Evolutionary conservation across 1,284 basidiomycete species (phyloP).

Genomic region (Macrocystidia cucumis): DNA sequence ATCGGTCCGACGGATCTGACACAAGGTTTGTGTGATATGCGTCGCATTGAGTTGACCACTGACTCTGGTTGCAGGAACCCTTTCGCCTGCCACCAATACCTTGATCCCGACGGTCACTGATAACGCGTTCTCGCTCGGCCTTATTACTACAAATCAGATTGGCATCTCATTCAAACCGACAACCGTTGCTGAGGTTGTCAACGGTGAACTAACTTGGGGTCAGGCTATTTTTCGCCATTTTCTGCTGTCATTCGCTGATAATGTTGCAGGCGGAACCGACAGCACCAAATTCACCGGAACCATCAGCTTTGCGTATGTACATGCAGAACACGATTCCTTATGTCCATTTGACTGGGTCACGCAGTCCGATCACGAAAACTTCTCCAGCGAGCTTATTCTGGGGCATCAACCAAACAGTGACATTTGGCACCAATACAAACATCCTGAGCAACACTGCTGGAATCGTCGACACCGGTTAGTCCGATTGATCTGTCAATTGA

Average conservation of each 20-base stretch:
- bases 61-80: not conserved
- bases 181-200: slow-evolving; percentile 19
- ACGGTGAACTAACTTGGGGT: slow-evolving; percentile 44
- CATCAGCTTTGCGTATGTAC: slow-evolving; percentile 26
- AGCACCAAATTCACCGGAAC: slow-evolving; percentile 36
- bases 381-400: slow-evolving; percentile 45
- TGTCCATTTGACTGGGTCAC: slow-evolving; percentile 14
- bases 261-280: slow-evolving; percentile 37
- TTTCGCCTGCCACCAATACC: slow-evolving; percentile 13
- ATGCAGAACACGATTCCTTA: not conserved
- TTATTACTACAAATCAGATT: slow-evolving; percentile 33
- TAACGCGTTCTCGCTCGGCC: slow-evolving; percentile 32
- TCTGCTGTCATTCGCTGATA: slow-evolving; percentile 11
- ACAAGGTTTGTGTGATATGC: slow-evolving; percentile 16
- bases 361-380: slow-evolving; percentile 41
- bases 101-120: slow-evolving; percentile 35
- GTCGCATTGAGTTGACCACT: too few species aligned
- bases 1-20: slow-evolving; percentile 48
- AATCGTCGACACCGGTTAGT: slow-evolving; percentile 53
- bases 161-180: slow-evolving; percentile 46
- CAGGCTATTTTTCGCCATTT: slow-evolving; percentile 34
- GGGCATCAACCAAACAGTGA: slow-evolving; percentile 55
- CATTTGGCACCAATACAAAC: slow-evolving; percentile 35
- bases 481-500: slow-evolving; percentile 21
- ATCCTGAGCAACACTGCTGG: slow-evolving; percentile 45